Base-by-base conservation (phyloP, 2,329 filamentous ascomycete species). In the Colletotrichum viniferum region DNA sequence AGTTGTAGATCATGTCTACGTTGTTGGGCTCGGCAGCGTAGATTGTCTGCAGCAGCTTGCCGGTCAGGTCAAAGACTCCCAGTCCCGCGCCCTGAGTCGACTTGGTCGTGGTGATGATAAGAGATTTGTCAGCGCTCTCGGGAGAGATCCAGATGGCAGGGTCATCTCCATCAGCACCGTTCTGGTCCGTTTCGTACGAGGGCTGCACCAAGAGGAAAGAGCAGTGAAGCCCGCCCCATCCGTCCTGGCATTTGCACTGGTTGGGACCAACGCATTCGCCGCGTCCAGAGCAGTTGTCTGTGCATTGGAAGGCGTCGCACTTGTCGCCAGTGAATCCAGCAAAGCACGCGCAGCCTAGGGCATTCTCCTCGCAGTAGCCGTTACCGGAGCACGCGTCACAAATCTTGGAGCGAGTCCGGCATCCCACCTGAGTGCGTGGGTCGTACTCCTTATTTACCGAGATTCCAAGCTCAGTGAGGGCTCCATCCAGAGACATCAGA, bases 61-160 rank as follows among this genome's bases (percentile, higher is more conserved):
- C 88, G 10, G 82, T 80, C 3, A 90, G 79, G 69, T 90, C 86
- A 38, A 88, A 90, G 0, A 90, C 86, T 0, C 82, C 85, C 6
- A 90, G 83, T 0, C 89, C 88, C 8, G 88, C 85, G 1, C 88
- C 88, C 2, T 83, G 79, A 7, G 86, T 83, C 2, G 87, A 89
- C 77, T 90, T 90, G 14, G 87, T 88, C 0, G 89, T 90, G 0
- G 87, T 89, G 34, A 90, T 86, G 38, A 90, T 86, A 21, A 84
- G 87, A 7, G 88, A 90, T 62, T 85, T 79, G 1, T 84, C 83
- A 0, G 83, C 82, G 0, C 82, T 78, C 3, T 80, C 77, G 0
- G 87, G 85, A 1, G 86, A 87, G 66, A 88, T 86, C 87, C 87
- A 89, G 28, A 88, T 86, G 0, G 86, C 87, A 0, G 87, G 87